Evolutionary conservation across 192 early-diverging fungal genomes (phyloP), one percentile per base, ranked within the genome.

Genomic region (Mortierella antarctica): DNA sequence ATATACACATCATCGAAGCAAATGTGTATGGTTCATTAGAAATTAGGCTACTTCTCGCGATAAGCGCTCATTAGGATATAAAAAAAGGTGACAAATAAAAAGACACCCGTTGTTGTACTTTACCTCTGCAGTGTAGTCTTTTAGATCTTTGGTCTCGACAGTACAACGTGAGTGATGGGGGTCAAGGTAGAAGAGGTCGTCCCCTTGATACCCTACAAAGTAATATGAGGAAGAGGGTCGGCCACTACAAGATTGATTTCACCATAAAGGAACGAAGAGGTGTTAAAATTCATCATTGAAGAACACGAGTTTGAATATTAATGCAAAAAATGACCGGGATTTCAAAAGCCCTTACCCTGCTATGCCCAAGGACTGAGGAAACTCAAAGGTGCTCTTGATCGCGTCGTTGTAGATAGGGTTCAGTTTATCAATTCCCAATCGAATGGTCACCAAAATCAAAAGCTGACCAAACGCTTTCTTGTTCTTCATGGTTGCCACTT

Each of bases 161-260:
- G 88, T 85, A 18, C 91, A 91, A 20, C 96, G 89, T 20, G 93
- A 91, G 66, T 89, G 92, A 81, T 99, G 98, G 21, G 98, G 97
- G 70, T 99, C 98, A 50, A 97, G 86, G 72, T 97, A 99, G 7
- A 97, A 85, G 13, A 99, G 73, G 23, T 94, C 92, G 74, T 92
- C 86, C 31, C 92, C 93, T 84, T 96, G 91, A 49, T 91, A 86
- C 23, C 97, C 97, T 41, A 95, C 89, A 87, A 99, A 98, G 82
- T 95, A 99, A 55, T 95, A 83, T 0, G 96, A 97, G 2, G 98
- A 98, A 10, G 95, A 94, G n/a, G 98, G 98, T 54, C 92, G 85
- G 11, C 98, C 98, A 18, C 92, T 93, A 74, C 40, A n/a, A n/a
- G n/a, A n/a, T n/a, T n/a, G n/a, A n/a, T n/a, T n/a, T n/a, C n/a